These are phyloP conservation scores for Gyrodon lividus DNA, from an alignment of 768 basidiomycete genomes.

Conservation along the genomic window DNA sequence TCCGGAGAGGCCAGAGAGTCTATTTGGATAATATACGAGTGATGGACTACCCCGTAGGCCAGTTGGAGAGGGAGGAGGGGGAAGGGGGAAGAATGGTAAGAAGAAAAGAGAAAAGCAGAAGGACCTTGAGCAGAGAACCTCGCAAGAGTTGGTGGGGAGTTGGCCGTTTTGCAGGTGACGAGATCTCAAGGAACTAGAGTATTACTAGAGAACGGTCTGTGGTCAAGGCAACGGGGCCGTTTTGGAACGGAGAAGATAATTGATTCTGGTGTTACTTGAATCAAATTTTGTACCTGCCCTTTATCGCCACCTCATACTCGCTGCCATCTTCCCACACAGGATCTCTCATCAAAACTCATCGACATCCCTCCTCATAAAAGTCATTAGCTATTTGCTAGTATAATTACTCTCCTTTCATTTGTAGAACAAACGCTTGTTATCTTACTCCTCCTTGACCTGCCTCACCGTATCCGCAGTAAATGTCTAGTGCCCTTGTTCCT, in stretches of 20 bases:
- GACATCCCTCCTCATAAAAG: too few relatives aligned
- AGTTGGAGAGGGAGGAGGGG: slow-evolving; percentile 15
- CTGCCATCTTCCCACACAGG: slow-evolving; percentile 8
- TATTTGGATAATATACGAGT: neutral
- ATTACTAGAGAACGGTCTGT: slow-evolving; percentile 39
- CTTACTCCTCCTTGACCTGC: neutral
- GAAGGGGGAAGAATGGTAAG: neutral
- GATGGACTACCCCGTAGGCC: slow-evolving; percentile 24
- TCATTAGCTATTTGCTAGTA: too few relatives aligned
- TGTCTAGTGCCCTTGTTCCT: neutral
- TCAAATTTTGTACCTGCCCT: neutral
- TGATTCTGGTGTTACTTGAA: neutral
- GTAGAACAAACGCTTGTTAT: neutral
- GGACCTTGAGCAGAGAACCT: neutral
- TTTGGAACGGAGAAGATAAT: neutral
- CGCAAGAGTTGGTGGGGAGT: slow-evolving; percentile 13
- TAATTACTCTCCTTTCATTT: neutral
- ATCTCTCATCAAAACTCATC: neutral
- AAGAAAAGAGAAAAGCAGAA: slow-evolving; percentile 19
- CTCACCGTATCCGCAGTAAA: neutral
- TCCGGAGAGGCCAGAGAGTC: neutral
- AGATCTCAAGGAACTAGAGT: slow-evolving; percentile 24
- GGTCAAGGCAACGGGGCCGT: slow-evolving; percentile 52
- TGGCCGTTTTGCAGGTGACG: slow-evolving; percentile 26
- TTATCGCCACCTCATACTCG: slow-evolving; percentile 6